Evolutionary conservation across 2,329 filamentous ascomycete genomes (phyloP).

Genomic region (Trichoderma simmonsii): DNA sequence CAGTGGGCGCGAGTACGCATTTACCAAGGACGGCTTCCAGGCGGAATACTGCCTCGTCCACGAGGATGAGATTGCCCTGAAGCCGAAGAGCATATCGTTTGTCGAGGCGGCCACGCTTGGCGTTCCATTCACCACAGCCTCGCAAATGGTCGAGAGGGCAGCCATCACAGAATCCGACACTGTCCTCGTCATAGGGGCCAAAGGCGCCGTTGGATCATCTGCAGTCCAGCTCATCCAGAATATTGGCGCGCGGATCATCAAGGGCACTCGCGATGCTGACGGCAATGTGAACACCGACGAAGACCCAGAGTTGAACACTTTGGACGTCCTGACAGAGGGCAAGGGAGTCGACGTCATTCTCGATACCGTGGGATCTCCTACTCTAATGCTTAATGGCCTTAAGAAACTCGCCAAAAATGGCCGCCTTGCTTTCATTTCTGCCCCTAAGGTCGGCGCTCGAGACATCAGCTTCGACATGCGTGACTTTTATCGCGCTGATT

Average conservation of each 20-base stretch:
- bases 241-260: slow-evolving; percentile 7
- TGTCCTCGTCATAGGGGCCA: slow-evolving; percentile 11
- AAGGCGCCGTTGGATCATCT: slow-evolving; percentile 6
- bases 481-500: slow-evolving; percentile 15
- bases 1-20: slow-evolving; percentile 17
- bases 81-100: slow-evolving; percentile 17
- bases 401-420: slow-evolving; percentile 7
- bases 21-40: slow-evolving; percentile 18
- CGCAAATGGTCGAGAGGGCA: slow-evolving; percentile 14
- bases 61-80: slow-evolving; percentile 6
- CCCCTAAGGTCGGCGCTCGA: background rate
- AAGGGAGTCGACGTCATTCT: slow-evolving; percentile 8
- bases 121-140: slow-evolving; percentile 19
- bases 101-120: slow-evolving; percentile 15
- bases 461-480: slow-evolving; percentile 17
- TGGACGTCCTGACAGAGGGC: slow-evolving; percentile 4
- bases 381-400: background rate
- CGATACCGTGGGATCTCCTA: slow-evolving; percentile 8
- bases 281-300: slow-evolving; percentile 9
- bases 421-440: slow-evolving; percentile 10
- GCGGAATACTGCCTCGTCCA: slow-evolving; percentile 17
- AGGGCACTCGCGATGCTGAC: background rate
- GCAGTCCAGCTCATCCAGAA: background rate
- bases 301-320: background rate
- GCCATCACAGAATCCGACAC: slow-evolving; percentile 8